Evolutionary conservation across 805 yeast genomes (phyloP).

Genomic region (Candida ipomoeae): DNA sequence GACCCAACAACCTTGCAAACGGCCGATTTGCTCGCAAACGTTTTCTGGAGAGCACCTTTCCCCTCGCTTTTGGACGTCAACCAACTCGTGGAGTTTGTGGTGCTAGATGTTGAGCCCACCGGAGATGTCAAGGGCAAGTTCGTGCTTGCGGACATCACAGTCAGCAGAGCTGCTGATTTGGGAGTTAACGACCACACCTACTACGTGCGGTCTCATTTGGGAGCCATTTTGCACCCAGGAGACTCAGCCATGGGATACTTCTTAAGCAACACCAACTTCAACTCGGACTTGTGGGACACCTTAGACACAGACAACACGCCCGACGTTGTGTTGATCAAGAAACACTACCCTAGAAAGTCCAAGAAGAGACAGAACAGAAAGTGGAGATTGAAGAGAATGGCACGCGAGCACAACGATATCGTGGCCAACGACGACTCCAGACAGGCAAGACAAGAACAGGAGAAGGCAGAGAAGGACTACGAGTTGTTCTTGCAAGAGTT

Average conservation of each 20-base stretch:
- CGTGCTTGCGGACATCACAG: conserved; percentile 84
- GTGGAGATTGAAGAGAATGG: conserved; percentile 97
- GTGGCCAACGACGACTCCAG: conserved; percentile 68
- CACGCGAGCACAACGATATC: conserved; percentile 86
- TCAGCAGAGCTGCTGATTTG: conserved; percentile 84
- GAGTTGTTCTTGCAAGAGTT: conserved; percentile 94
- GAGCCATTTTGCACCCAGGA: conserved; percentile 94
- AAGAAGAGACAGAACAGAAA: conserved; percentile 72
- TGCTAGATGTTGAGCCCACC: conserved; percentile 90
- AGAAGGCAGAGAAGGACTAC: conserved; percentile 90
- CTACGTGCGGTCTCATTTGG: conserved; percentile 86
- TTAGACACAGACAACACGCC: conserved; percentile 61
- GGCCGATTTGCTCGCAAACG: conserved; percentile 65
- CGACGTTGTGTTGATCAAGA: conserved; percentile 86
- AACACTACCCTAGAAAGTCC: conserved; percentile 75
- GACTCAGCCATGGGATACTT: conserved; percentile 93
- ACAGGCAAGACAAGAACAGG: conserved; percentile 82
- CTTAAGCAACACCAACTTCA: conserved; percentile 79
- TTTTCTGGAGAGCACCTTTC: conserved; percentile 84
- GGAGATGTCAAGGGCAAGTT: conserved; percentile 73
- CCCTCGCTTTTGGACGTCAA: conserved; percentile 68
- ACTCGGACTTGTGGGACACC: conserved; percentile 78
- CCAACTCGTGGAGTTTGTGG: conserved; percentile 79
- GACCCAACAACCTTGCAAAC: conserved; percentile 79
- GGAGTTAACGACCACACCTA: conserved; percentile 81